phyloP scores from a whole-genome alignment of 257 asterid species.

The Ilex asprella region DNA sequence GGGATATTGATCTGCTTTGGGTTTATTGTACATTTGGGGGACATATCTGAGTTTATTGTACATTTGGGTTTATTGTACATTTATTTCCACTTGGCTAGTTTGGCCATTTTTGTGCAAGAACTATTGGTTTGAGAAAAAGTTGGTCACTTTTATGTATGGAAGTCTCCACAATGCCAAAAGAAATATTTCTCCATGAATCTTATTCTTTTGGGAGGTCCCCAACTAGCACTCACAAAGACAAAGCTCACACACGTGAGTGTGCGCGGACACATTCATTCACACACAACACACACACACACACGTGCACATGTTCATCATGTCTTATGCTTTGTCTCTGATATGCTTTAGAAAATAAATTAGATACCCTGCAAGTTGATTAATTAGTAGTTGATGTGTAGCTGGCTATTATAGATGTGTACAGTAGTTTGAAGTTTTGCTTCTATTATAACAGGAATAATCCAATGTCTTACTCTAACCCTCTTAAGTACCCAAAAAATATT shows the following conservation, averaged over 20 bases:
- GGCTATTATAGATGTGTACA: no score
- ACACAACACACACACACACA: not conserved
- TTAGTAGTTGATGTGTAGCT: no score
- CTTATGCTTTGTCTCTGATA: conserved; percentile 8
- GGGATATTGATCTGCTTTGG: conserved; percentile 2
- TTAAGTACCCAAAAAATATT: no score
- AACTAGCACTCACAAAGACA: conserved; percentile 25
- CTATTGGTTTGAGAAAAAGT: conserved; percentile 25
- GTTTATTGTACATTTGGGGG: not conserved
- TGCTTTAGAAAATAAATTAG: not conserved
- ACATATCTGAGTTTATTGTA: not conserved
- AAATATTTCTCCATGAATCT: conserved; percentile 17
- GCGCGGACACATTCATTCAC: not conserved
- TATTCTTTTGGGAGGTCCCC: conserved; percentile 31
- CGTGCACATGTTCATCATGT: conserved; percentile 7
- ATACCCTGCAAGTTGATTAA: conserved; percentile 2
- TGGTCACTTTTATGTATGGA: conserved; percentile 18
- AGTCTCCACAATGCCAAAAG: conserved; percentile 29
- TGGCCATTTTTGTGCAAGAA: conserved; percentile 5
- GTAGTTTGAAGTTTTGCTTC: no score
- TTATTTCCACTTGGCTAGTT: not conserved
- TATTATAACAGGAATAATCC: no score
- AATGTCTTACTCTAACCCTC: no score
- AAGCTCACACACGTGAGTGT: conserved; percentile 16
- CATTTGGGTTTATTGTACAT: not conserved